Conservation (phyloP, 768 basidiomycete genomes). For the Lactarius trivialis region DNA sequence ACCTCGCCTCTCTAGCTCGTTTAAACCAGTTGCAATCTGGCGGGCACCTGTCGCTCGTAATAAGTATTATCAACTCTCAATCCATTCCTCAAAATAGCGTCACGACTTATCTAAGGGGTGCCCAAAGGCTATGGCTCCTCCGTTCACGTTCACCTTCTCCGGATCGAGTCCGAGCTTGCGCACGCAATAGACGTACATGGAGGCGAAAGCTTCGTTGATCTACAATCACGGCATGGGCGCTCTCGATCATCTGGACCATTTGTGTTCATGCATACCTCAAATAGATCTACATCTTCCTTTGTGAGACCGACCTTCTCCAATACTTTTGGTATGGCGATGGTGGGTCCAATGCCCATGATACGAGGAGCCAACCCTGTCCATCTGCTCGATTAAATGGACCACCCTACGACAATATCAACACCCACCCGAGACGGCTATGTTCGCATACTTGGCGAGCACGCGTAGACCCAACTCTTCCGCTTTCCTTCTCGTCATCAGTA, state of each 20-base stretch:
- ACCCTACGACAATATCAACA: neutral
- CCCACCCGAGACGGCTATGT: conserved; percentile 62
- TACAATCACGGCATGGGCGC: conserved; percentile 27
- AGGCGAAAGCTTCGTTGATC: conserved; percentile 92
- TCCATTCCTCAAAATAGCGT: neutral
- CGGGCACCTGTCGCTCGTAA: conserved; percentile 78
- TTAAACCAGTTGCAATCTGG: conserved; percentile 78
- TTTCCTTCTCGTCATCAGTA: conserved; percentile 75
- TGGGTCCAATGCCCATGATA: conserved; percentile 86
- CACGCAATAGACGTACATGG: conserved; percentile 69
- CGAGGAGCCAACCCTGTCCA: conserved; percentile 61
- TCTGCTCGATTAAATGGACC: neutral
- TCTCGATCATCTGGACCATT: neutral
- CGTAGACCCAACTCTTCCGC: conserved; percentile 68
- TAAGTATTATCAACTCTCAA: conserved; percentile 22
- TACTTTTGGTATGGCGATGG: conserved; percentile 74
- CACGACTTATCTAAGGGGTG: conserved; percentile 69
- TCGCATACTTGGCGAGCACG: conserved; percentile 73
- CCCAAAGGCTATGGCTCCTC: conserved; percentile 84
- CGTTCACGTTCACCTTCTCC: conserved; percentile 80
- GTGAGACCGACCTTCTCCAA: conserved; percentile 61
- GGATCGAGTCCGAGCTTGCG: conserved; percentile 55
- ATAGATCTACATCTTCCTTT: conserved; percentile 68
- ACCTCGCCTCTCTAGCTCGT: conserved; percentile 60
- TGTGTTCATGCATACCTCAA: conserved; percentile 45